These are phyloP conservation scores for Coemansia sp. DNA, from an alignment of 192 early-diverging fungal genomes.

Conservation along the genomic window DNA sequence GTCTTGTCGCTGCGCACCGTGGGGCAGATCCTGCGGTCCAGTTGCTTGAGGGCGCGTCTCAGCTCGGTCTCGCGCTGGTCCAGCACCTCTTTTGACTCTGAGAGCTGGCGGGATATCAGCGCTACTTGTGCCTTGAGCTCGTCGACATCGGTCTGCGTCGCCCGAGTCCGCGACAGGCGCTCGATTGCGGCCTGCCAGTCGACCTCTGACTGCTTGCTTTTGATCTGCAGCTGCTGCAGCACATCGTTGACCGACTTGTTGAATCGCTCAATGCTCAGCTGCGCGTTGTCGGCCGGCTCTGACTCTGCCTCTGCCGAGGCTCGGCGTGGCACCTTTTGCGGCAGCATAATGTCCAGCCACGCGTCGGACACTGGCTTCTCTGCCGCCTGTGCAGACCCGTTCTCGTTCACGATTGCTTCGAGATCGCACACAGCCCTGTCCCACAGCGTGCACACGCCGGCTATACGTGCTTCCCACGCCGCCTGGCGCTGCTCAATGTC, in stretches of 20 bases:
- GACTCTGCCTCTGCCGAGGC: slow-evolving; percentile 6
- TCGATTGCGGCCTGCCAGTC: slow-evolving; percentile 39
- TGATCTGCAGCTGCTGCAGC: slow-evolving; percentile 27
- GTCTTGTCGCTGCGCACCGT: slow-evolving; percentile 28
- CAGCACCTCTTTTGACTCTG: slow-evolving; percentile 38
- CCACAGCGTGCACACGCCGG: slow-evolving; percentile 51
- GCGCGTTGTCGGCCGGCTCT: slow-evolving; percentile 3
- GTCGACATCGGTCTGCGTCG: slow-evolving; percentile 31
- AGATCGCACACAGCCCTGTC: slow-evolving; percentile 46
- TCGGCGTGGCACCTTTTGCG: slow-evolving; percentile 10
- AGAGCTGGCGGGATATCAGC: slow-evolving; percentile 29
- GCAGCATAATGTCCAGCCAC: slow-evolving; percentile 35
- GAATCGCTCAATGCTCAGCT: slow-evolving; percentile 29
- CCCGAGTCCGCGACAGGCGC: slow-evolving; percentile 26
- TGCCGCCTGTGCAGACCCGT: background rate
- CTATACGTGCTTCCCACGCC: slow-evolving; percentile 44
- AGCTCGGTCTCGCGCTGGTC: slow-evolving; percentile 40
- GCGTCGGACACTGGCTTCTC: background rate
- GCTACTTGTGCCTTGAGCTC: slow-evolving; percentile 38
- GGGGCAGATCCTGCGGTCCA: slow-evolving; percentile 52
- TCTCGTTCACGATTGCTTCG: slow-evolving; percentile 30
- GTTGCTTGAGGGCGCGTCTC: slow-evolving; percentile 43
- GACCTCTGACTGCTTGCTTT: slow-evolving; percentile 10
- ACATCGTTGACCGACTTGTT: slow-evolving; percentile 35
- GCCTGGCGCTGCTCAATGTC: slow-evolving; percentile 52